Evolutionary conservation across 2,329 filamentous ascomycete genomes (phyloP), one percentile per base, ranked within the genome.

Genomic region (Aspergillus novoparasiticus): DNA sequence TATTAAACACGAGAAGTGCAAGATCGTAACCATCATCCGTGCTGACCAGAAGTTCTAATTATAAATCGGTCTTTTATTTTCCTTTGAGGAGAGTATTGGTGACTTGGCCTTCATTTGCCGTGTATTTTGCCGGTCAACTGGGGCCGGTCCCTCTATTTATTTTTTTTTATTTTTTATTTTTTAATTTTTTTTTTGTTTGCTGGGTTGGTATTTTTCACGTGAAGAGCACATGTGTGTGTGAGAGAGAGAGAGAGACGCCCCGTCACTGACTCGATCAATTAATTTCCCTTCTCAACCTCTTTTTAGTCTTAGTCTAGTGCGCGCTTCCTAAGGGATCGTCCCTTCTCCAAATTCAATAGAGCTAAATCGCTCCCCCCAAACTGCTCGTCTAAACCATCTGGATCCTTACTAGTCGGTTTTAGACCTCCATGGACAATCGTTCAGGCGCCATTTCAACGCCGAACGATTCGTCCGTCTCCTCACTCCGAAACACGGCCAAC

Each of bases 391-490:
- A 59, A 48, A 21, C 30, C 34, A 62, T 46, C 50, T 48, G 36
- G 16, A 53, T 61, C 50, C 19, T 48, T 23, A 53, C 56, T 51
- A 58, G 50, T 48, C 60, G n/a, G 8, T 56, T 59, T 46, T 55
- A 43, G 60, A 50, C 50, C 56, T 57, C 57, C 64, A 71, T 71
- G 69, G 68, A 69, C 60, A 58, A 62, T 45, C 66, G 65, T 63
- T 59, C 65, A 54, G 63, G 60, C 62, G 69, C 65, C 58, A 59
- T 58, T 55, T 57, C 68, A 59, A 59, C 59, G 61, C 63, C 66
- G 34, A 67, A 65, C 65, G 46, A 55, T 32, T 55, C 64, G 56
- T 61, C 63, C 50, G 60, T 63, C 56, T 61, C 64, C 26, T 60
- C 62, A 54, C 62, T 60, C 62, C 68, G 58, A 58, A 58, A 67